These are phyloP conservation scores for Xylaria sp. DNA, from an alignment of 495 filamentous ascomycete genomes.

Conservation along the genomic window DNA sequence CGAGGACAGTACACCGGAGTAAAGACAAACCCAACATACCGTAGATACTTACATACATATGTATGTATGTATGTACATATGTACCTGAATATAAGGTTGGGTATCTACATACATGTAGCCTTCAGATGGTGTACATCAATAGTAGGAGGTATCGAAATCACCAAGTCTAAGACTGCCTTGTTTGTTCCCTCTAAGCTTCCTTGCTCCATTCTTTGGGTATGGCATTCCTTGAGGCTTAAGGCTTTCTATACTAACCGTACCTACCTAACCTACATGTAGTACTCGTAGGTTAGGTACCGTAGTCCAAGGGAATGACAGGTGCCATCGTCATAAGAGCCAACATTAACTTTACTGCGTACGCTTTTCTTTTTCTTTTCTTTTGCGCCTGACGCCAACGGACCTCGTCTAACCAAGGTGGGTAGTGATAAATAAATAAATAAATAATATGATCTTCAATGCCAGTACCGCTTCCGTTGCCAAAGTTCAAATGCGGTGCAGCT, in stretches of 20 bases:
- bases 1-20: no score
- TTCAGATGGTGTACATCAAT: no score
- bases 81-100: no score
- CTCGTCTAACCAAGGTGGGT: background rate
- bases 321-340: background rate
- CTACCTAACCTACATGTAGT: no score
- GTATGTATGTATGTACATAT: no score
- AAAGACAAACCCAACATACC: background rate
- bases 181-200: background rate
- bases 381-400: background rate
- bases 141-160: no score
- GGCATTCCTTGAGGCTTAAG: background rate
- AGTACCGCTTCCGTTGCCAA: constrained; percentile 14
- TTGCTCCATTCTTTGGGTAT: background rate
- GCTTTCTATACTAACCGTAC: no score
- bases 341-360: constrained; percentile 12
- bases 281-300: no score
- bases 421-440: background rate
- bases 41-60: no score
- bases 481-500: background rate
- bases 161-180: background rate
- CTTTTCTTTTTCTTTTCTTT: background rate
- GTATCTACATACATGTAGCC: no score
- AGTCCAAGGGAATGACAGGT: background rate
- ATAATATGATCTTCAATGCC: constrained; percentile 2